These are phyloP conservation scores for rapeseed (Brassica napus) DNA, from an alignment of 345 rosid species.

Conservation along the genomic window DNA sequence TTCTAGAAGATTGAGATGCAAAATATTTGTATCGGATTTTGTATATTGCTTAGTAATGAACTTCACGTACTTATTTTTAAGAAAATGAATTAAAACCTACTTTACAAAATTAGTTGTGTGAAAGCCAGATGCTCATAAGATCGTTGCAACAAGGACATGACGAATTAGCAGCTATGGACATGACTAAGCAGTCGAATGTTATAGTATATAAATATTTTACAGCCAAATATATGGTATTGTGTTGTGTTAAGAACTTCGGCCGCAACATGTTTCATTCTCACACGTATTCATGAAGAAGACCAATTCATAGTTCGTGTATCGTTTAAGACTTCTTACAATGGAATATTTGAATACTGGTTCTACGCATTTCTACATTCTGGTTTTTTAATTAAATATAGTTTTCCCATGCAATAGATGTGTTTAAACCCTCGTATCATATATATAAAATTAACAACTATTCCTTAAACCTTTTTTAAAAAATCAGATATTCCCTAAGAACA, in stretches of 20 bases:
- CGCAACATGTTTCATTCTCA: constrained; percentile 15
- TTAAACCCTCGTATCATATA: neutral
- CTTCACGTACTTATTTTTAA: too few species aligned
- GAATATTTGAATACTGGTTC: constrained; percentile 18
- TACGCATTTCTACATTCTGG: too few species aligned
- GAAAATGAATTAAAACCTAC: neutral
- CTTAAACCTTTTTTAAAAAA: neutral
- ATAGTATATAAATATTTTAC: too few species aligned
- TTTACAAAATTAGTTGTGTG: neutral
- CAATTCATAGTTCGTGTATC: constrained; percentile 2
- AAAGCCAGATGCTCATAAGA: neutral
- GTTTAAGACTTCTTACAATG: constrained; percentile 19
- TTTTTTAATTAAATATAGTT: too few species aligned
- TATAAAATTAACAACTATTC: neutral
- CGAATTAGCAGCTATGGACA: neutral
- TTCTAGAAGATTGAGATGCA: too few species aligned
- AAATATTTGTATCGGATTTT: too few species aligned
- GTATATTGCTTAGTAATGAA: too few species aligned
- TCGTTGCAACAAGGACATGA: neutral
- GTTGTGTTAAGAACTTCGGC: neutral
- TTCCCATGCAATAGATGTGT: too few species aligned
- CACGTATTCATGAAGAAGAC: constrained; percentile 25
- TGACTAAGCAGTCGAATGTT: too few species aligned
- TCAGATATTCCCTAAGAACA: constrained; percentile 5
- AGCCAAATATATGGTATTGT: neutral